phyloP scores from a whole-genome alignment of 2,329 filamentous ascomycete species.

The Cladosporium sp. region DNA sequence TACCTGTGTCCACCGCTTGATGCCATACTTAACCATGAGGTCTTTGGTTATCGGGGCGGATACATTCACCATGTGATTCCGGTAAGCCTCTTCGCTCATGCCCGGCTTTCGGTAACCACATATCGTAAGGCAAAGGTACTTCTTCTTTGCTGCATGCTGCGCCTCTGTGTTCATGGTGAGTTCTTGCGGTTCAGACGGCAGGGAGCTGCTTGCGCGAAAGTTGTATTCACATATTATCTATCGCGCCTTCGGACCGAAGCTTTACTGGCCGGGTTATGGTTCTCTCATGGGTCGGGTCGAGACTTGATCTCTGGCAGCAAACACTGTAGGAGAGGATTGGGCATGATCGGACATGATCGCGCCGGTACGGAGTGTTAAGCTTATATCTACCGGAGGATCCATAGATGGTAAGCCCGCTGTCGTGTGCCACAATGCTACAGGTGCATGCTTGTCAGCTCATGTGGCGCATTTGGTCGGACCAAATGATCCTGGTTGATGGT shows the following conservation, averaged over 20 bases:
- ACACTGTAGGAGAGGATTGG: too few species aligned
- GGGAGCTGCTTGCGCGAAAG: not conserved
- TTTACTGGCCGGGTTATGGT: not conserved
- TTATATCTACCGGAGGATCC: too few species aligned
- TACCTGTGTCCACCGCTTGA: constrained; percentile 46
- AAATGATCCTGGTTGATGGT: too few species aligned
- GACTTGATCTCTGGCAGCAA: too few species aligned
- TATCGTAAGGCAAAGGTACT: constrained; percentile 41
- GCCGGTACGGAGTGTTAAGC: too few species aligned
- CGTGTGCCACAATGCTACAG: too few species aligned
- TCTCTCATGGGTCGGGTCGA: too few species aligned
- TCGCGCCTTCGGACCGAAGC: not conserved
- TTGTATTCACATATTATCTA: not conserved
- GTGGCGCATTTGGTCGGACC: too few species aligned
- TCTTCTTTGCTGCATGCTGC: not conserved
- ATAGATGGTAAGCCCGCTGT: too few species aligned
- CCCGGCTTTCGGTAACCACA: constrained; percentile 45
- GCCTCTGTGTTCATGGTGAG: not conserved
- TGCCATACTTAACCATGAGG: constrained; percentile 48
- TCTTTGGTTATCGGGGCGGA: constrained; percentile 45
- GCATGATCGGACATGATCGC: too few species aligned
- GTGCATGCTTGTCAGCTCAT: too few species aligned
- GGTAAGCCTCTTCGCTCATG: constrained; percentile 48
- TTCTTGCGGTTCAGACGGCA: not conserved
- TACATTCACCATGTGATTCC: constrained; percentile 45